A percentile compares a stretch with the other conserved stretches of the same genome.
Conservation (phyloP, 2,329 filamentous ascomycete genomes). For the Fusarium multiceps region DNA sequence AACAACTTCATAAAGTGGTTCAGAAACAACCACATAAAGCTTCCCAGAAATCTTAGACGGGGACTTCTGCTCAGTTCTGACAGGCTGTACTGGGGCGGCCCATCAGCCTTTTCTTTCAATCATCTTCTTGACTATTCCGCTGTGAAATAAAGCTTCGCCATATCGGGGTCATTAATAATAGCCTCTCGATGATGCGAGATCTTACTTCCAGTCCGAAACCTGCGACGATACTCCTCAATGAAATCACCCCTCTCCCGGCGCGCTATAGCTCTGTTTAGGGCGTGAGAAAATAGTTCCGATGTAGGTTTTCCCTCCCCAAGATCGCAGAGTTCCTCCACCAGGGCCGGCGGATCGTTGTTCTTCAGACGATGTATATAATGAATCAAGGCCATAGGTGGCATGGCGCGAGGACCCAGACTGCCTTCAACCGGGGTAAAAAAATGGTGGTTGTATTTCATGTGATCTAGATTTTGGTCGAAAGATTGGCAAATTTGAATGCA, state of each 20-base stretch:
- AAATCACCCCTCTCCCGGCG: background rate
- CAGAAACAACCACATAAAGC: background rate
- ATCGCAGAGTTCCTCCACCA: background rate
- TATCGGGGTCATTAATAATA: background rate
- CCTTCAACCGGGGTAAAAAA: constrained; percentile 54
- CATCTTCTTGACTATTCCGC: background rate
- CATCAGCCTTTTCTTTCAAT: background rate
- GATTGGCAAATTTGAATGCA: background rate
- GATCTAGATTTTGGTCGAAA: constrained; percentile 54
- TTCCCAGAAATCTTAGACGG: accelerated
- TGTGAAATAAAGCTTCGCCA: background rate
- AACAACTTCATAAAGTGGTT: background rate
- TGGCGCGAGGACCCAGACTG: background rate
- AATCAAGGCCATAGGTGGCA: background rate
- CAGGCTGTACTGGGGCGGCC: too few species aligned
- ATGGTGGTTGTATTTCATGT: constrained; percentile 63
- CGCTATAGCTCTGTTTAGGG: background rate
- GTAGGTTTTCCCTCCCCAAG: background rate
- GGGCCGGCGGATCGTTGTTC: background rate
- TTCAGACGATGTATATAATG: background rate
- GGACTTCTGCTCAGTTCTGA: background rate
- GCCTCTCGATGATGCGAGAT: background rate
- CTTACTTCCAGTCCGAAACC: background rate
- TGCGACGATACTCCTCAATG: background rate
- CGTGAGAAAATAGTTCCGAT: background rate